These are phyloP conservation scores for Oryza australiensis DNA, from an alignment of 176 grass and related monocot genomes.

Conservation along the genomic window DNA sequence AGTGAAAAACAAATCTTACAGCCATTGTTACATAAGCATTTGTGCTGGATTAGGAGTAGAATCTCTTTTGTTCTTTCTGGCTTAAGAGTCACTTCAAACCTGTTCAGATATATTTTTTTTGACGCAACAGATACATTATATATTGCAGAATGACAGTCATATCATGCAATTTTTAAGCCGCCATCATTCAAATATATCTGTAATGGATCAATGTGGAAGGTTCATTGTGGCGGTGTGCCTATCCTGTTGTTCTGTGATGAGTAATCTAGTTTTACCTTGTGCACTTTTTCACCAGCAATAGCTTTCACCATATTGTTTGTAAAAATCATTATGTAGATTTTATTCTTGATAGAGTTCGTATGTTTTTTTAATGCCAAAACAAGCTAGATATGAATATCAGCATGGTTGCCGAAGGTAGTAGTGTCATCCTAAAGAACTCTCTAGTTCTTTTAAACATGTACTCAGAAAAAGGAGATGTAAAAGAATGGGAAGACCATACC, in stretches of 20 bases:
- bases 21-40: background rate
- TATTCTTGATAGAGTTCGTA: conserved; percentile 7
- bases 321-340: background rate
- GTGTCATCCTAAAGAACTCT: background rate
- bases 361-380: background rate
- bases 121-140: background rate
- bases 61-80: background rate
- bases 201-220: conserved; percentile 18
- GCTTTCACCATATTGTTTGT: conserved; percentile 10
- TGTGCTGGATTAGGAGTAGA: background rate
- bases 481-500: conserved; percentile 47
- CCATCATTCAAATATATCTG: conserved; percentile 15
- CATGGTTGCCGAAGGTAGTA: background rate
- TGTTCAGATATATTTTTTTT: background rate
- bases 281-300: conserved; percentile 14
- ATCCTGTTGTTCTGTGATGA: background rate
- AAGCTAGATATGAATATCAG: background rate
- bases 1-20: background rate
- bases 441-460: conserved; percentile 41
- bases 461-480: conserved; percentile 19
- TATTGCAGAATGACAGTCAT: background rate
- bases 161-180: background rate
- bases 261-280: conserved; percentile 17
- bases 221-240: background rate
- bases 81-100: conserved; percentile 4